Percentiles rank a stretch among this genome's conserved stretches.
Conservation (phyloP, 2,329 filamentous ascomycete genomes). For the Hawksworthiomyces lignivorus region DNA sequence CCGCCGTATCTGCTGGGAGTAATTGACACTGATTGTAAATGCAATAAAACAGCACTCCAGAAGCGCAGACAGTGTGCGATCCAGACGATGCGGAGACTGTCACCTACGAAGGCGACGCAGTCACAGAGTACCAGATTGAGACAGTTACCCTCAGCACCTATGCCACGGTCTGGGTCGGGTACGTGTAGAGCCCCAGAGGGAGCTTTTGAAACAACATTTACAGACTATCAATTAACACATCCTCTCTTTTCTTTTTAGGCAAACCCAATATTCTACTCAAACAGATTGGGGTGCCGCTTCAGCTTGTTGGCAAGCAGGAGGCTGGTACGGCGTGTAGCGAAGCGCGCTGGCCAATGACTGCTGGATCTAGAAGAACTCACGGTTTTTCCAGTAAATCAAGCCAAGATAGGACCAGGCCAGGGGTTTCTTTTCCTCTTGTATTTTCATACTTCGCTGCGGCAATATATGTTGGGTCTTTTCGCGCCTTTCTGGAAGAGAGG, state of each 20-base stretch:
- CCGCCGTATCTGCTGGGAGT: no score
- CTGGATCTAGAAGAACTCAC: no score
- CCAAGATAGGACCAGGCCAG: no score
- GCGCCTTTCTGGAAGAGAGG: no score
- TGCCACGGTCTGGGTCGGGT: constrained; percentile 18
- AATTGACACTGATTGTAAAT: no score
- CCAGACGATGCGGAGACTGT: constrained; percentile 13
- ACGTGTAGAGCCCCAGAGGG: not conserved
- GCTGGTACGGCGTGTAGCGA: constrained; percentile 15
- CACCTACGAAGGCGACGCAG: constrained; percentile 9
- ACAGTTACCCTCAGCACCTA: constrained; percentile 13
- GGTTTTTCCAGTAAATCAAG: no score
- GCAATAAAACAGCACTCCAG: constrained; percentile 14
- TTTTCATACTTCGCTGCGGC: no score
- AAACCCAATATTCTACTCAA: constrained; percentile 16
- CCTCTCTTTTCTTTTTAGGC: constrained; percentile 6
- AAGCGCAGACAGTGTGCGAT: constrained; percentile 18
- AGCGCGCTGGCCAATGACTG: no score
- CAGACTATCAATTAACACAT: not conserved
- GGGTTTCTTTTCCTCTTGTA: no score
- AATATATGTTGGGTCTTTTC: no score
- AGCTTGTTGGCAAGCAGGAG: constrained; percentile 17
- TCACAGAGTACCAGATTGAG: constrained; percentile 13
- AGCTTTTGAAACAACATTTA: not conserved
- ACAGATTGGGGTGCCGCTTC: constrained; percentile 15